A percentile compares a stretch with the other conserved stretches of the same genome.
phyloP scores from a whole-genome alignment of 441 rosid species.

The Corymbia citriodora region DNA sequence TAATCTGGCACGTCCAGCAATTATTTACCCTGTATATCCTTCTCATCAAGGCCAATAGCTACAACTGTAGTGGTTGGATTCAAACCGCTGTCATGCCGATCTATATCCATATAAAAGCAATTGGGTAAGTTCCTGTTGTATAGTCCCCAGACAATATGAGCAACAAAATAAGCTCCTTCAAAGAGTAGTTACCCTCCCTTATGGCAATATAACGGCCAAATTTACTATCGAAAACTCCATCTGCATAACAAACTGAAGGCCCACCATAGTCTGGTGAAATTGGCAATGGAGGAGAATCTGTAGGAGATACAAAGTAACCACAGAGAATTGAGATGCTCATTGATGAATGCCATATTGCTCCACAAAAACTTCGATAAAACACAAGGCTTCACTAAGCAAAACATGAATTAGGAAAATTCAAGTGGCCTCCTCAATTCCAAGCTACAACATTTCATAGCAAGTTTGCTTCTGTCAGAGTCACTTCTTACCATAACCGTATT shows the following conservation, averaged over 20 bases:
- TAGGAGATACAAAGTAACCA: not conserved
- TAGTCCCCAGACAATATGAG: not conserved
- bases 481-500: not conserved
- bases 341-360: not conserved
- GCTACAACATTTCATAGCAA: not conserved
- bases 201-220: conserved; percentile 62
- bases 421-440: not conserved
- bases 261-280: conserved; percentile 73
- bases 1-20: not conserved
- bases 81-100: conserved; percentile 47
- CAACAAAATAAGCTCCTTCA: not conserved
- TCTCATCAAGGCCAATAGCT: conserved; percentile 34
- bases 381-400: not conserved
- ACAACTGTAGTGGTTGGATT: conserved; percentile 61
- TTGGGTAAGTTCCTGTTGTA: not conserved
- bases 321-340: not conserved
- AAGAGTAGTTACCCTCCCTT: conserved; percentile 59
- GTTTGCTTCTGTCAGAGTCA: not conserved
- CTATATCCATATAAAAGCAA: conserved; percentile 23
- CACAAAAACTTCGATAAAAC: not conserved
- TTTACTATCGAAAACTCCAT: conserved; percentile 71
- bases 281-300: conserved; percentile 55
- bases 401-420: not conserved
- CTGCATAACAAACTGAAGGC: conserved; percentile 69
- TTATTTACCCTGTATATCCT: conserved; percentile 44